A percentile compares a stretch with the other conserved stretches of the same genome.
Evolutionary conservation across 257 asterid species (phyloP).

Genomic region (Thymus mandschuricus): DNA sequence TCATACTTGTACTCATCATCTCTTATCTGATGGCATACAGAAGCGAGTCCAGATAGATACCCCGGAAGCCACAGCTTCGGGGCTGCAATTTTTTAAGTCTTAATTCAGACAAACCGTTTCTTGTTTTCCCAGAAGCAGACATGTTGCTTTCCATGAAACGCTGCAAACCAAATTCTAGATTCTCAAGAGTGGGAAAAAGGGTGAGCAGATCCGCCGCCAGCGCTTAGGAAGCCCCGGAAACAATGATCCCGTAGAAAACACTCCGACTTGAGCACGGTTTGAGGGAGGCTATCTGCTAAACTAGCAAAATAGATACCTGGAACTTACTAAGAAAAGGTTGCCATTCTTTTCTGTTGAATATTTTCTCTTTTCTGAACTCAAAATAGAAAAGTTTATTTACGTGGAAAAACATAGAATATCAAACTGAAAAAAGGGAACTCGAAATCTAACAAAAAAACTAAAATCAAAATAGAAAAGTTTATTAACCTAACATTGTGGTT

Average conservation of each 20-base stretch:
- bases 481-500: too few species aligned
- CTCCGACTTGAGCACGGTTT: conserved; percentile 54
- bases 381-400: too few species aligned
- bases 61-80: conserved; percentile 58
- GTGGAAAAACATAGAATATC: too few species aligned
- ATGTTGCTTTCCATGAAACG: conserved; percentile 55
- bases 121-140: conserved; percentile 73
- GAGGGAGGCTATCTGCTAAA: conserved; percentile 73
- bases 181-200: conserved; percentile 86
- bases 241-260: conserved; percentile 38
- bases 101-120: conserved; percentile 43
- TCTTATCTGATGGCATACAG: conserved; percentile 40
- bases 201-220: conserved; percentile 87
- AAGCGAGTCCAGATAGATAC: conserved; percentile 55
- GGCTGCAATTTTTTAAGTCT: conserved; percentile 51
- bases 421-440: too few species aligned
- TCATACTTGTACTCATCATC: background rate
- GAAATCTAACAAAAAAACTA: too few species aligned
- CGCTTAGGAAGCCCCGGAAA: conserved; percentile 52
- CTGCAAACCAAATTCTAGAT: conserved; percentile 56
- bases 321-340: background rate
- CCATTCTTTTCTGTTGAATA: background rate
- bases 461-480: too few species aligned
- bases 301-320: conserved; percentile 43
- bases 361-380: too few species aligned